Conservation (phyloP, 306 rosid genomes). For the Quercus bicolor region DNA sequence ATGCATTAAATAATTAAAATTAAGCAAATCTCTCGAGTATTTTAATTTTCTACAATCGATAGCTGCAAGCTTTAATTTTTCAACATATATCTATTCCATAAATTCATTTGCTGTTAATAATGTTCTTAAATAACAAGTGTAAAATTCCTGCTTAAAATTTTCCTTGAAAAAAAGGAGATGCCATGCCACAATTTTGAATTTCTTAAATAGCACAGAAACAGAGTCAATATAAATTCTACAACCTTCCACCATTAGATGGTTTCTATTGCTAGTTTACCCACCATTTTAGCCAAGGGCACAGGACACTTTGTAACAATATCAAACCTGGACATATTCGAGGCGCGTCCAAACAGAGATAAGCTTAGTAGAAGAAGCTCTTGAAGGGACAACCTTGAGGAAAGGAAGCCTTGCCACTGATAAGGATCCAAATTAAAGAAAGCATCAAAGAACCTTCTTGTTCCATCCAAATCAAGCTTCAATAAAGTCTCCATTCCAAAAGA, state of each 20-base stretch:
- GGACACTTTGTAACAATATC: slow-evolving; percentile 81
- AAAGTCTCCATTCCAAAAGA: slow-evolving; percentile 86
- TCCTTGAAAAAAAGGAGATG: not conserved
- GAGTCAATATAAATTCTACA: not conserved
- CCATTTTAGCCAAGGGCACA: slow-evolving; percentile 60
- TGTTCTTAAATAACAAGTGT: not conserved
- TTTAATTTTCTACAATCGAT: not conserved
- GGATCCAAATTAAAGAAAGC: slow-evolving; percentile 80
- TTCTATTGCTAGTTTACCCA: slow-evolving; percentile 62
- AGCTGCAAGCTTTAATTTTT: not conserved
- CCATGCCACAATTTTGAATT: not conserved
- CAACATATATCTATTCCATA: not conserved
- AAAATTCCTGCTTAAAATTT: not conserved
- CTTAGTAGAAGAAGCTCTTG: slow-evolving; percentile 49
- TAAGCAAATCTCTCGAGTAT: not conserved
- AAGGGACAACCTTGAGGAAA: slow-evolving; percentile 66
- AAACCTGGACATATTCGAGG: slow-evolving; percentile 55
- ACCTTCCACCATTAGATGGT: slow-evolving; percentile 30
- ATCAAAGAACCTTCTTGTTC: slow-evolving; percentile 65
- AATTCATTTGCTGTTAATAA: not conserved
- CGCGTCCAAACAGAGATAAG: slow-evolving; percentile 57
- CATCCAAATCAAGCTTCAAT: slow-evolving; percentile 76
- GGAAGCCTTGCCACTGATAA: slow-evolving; percentile 74
- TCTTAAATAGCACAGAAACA: not conserved
- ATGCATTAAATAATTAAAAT: not conserved